Base-by-base conservation (phyloP, 768 basidiomycete genomes). In the Suillus subalutaceus region DNA sequence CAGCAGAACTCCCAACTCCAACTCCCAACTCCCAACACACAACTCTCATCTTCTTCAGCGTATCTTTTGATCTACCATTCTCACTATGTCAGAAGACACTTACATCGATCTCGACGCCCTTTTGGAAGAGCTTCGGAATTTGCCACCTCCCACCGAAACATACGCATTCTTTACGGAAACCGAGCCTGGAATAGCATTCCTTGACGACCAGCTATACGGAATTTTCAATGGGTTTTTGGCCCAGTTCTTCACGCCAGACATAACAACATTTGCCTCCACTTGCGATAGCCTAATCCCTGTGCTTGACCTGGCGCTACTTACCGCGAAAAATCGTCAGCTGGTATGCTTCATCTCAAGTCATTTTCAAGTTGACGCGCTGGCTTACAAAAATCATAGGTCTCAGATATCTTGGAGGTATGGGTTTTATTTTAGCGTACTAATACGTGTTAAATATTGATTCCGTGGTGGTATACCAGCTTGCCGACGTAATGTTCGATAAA, bases 11-110 rank as follows among this genome's bases (percentile, higher is more conserved):
- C 40, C 26, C 18, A 59, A 12, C 41, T n/a, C n/a, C n/a, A n/a
- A n/a, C n/a, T n/a, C n/a, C 26, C 18, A 59, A 12, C 40, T 41
- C 40, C 26, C 18, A 59, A 12, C 41, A 43, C 58, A 60, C 30
- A 18, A 12, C 18, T 20, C 41, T 13, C 59, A 60, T 43, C 13
- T 60, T 60, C 40, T 30, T 32, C 12, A 12, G 3, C 16, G 1
- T 20, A 60, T 43, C 59, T 12, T n/a, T 60, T 32, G 10, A 60
- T 6, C 20, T 32, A 43, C 2, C 18, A 12, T 20, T 30, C 37
- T 63, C 18, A 20, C 26, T 23, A 62, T 63, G 62, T 57, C 38
- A 12, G 62, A 63, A 35, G 32, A 35, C 3, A 30, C 30, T 62
- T 62, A 3, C 8, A 2, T 30, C 9, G 40, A 60, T 7, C 4